phyloP scores from a whole-genome alignment of 2,329 filamentous ascomycete species.

The Ophiostoma quercus region DNA sequence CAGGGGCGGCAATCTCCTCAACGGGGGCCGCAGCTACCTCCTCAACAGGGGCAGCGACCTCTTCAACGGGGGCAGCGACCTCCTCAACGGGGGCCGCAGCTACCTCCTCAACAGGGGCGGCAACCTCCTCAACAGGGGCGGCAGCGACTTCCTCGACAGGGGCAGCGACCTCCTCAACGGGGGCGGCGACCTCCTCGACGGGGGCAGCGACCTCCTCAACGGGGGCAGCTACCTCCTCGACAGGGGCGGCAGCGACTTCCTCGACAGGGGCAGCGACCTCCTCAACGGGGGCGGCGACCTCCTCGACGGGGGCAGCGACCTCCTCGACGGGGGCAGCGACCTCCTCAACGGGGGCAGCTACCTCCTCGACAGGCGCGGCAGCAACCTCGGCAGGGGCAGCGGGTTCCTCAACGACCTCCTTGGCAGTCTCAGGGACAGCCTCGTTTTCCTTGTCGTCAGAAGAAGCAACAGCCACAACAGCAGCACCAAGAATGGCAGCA shows the following conservation, averaged over 20 bases:
- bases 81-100: background rate
- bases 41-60: background rate
- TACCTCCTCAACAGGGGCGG: background rate
- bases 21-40: background rate
- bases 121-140: background rate
- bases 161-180: background rate
- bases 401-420: background rate
- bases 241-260: background rate
- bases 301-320: background rate
- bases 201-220: background rate
- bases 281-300: background rate
- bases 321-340: too few relatives aligned
- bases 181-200: background rate
- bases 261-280: background rate
- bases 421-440: background rate
- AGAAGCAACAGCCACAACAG: background rate
- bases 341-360: background rate
- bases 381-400: background rate
- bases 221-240: background rate
- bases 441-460: constrained; percentile 9
- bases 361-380: background rate
- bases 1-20: background rate
- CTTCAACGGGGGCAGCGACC: background rate
- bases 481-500: constrained; percentile 6
- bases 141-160: background rate